Percentiles rank a stretch among this genome's conserved stretches.
Conservation (phyloP, 768 basidiomycete species). For the Mycena maculata region DNA sequence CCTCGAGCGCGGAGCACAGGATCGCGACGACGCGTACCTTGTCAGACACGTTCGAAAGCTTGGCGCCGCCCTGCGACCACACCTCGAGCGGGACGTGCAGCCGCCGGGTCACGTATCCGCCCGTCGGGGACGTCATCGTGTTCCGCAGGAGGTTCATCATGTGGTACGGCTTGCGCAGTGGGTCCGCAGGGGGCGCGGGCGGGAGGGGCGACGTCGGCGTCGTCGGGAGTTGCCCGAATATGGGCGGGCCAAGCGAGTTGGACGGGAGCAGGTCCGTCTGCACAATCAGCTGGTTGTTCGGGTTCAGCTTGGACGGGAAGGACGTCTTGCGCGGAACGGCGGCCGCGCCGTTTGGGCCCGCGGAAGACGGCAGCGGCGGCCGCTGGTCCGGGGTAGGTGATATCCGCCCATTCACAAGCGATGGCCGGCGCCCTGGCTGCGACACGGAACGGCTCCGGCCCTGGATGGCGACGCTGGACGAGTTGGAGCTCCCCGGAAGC, state of each 20-base stretch:
- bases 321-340: constrained; percentile 66
- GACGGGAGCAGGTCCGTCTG: constrained; percentile 60
- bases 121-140: constrained; percentile 83
- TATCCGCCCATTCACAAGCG: constrained; percentile 61
- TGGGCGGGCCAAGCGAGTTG: constrained; percentile 59
- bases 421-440: constrained; percentile 80
- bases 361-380: constrained; percentile 62
- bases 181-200: constrained; percentile 74
- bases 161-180: constrained; percentile 87
- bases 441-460: constrained; percentile 77
- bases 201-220: constrained; percentile 86
- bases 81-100: constrained; percentile 91
- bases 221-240: constrained; percentile 70
- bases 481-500: constrained; percentile 52
- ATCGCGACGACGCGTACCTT: constrained; percentile 89
- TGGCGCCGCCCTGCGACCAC: constrained; percentile 92
- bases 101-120: constrained; percentile 89
- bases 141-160: constrained; percentile 85
- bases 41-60: constrained; percentile 82
- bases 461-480: constrained; percentile 44
- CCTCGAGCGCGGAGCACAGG: constrained; percentile 81
- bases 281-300: constrained; percentile 59
- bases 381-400: constrained; percentile 62
- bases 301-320: constrained; percentile 68
- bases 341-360: constrained; percentile 51